Evolutionary conservation across 1,284 basidiomycete species (phyloP), one percentile per base, ranked within the genome.

Genomic region (Ceratobasidium sp.): DNA sequence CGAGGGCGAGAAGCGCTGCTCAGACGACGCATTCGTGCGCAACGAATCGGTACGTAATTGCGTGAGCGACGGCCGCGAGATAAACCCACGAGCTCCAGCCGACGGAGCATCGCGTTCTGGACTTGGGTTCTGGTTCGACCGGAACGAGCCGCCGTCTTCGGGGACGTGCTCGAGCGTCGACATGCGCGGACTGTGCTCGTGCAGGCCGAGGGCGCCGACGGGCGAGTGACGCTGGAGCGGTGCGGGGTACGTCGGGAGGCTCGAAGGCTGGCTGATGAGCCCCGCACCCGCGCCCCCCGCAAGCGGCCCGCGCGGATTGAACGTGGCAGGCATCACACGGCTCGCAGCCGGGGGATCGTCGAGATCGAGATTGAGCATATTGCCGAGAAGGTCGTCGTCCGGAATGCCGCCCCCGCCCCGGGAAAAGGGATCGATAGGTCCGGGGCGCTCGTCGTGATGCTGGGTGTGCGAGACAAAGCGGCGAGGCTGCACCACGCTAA

Each of bases 401-500:
- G 89, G 89, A 54, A 95, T 76, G 64, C 71, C 65, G 41, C 58
- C 72, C 51, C 46, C 58, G 39, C 64, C 75, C 27, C 65, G 53
- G 39, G 76, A 75, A 46, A 75, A 75, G 16, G 79, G 80, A 19
- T 80, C 73, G 54, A 54, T 59, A 31, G 63, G 74, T 37, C 75
- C 64, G 24, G 56, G 63, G 11, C 63, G 80, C 58, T 87, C 86
- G 34, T 79, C 81, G 14, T 77, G 78, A 0, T 86, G 88, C 77
- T 88, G 88, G 81, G 93, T 91, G 9, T 89, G 88, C 85, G 75
- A 90, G 73, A 87, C 87, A 3, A 88, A 89, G 75, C 89, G 83
- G 16, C 91, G 85, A 0, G 91, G 89, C 80, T 90, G 92, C 19
- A 95, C 92, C 75, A 95, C 89, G 74, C 92, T 94, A 77, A 96